phyloP scores from a whole-genome alignment of 768 basidiomycete species.

The Candolleomyces aberdarensis region DNA sequence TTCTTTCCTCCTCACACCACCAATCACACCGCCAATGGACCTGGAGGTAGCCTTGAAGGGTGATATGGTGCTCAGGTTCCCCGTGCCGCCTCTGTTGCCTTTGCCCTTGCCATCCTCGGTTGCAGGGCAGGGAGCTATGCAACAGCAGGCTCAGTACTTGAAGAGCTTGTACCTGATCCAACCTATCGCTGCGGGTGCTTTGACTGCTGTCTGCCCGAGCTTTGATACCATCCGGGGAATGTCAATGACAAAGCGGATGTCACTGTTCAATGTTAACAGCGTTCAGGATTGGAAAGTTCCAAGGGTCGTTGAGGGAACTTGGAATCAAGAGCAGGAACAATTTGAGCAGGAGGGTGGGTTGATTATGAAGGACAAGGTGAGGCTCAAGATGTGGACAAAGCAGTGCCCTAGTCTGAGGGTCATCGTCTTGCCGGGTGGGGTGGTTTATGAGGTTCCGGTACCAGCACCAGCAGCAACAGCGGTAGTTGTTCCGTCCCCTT shows the following conservation, averaged over 20 bases:
- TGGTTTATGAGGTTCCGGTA: neutral
- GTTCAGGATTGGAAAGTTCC: too few relatives aligned
- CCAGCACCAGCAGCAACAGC: neutral
- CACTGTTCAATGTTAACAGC: too few relatives aligned
- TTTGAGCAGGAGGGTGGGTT: neutral
- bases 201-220: neutral
- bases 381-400: constrained; percentile 11
- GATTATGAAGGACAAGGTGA: constrained; percentile 6
- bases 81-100: neutral
- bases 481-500: neutral
- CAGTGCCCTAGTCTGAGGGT: constrained; percentile 6
- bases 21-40: neutral
- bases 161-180: neutral
- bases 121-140: neutral
- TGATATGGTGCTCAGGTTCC: neutral
- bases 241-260: neutral
- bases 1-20: neutral
- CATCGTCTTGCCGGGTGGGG: constrained; percentile 7
- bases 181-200: neutral
- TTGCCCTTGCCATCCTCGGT: neutral
- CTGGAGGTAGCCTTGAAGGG: neutral
- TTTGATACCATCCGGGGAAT: neutral
- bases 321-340: neutral
- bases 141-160: neutral
- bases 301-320: too few relatives aligned